These are phyloP conservation scores for Barnettozyma hawaiiensis DNA, from an alignment of 1,139 yeast species.

Conservation along the genomic window DNA sequence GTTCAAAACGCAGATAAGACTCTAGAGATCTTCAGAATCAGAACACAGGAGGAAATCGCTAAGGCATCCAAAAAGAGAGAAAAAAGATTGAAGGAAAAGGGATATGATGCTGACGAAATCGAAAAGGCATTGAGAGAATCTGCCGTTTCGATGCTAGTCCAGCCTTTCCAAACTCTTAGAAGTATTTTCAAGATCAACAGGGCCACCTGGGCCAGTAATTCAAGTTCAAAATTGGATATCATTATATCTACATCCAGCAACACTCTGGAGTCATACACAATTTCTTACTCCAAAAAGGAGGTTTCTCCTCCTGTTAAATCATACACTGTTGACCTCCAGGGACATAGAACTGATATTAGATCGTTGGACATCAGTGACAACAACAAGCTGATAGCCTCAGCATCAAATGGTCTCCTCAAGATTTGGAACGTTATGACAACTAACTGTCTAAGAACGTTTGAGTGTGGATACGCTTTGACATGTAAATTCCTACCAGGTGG, in stretches of 20 bases:
- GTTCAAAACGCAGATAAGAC: slow-evolving; percentile 77
- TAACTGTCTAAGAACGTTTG: slow-evolving; percentile 79
- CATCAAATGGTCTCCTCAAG: slow-evolving; percentile 84
- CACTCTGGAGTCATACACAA: slow-evolving; percentile 61
- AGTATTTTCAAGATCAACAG: slow-evolving; percentile 52
- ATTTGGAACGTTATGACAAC: slow-evolving; percentile 78
- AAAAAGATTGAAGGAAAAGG: slow-evolving; percentile 70
- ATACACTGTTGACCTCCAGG: slow-evolving; percentile 64
- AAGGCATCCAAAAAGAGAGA: slow-evolving; percentile 77
- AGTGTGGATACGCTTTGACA: slow-evolving; percentile 82
- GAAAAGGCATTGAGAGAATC: slow-evolving; percentile 47
- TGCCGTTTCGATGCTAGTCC: slow-evolving; percentile 52
- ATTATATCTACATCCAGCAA: slow-evolving; percentile 66
- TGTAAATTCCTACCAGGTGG: slow-evolving; percentile 90
- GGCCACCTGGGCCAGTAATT: slow-evolving; percentile 46
- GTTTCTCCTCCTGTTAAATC: slow-evolving; percentile 44
- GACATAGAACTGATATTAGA: slow-evolving; percentile 87
- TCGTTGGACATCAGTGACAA: slow-evolving; percentile 79
- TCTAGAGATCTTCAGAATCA: slow-evolving; percentile 73
- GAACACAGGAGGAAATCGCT: slow-evolving; percentile 72
- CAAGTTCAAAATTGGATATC: slow-evolving; percentile 48
- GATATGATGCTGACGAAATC: slow-evolving; percentile 60
- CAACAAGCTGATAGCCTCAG: slow-evolving; percentile 75
- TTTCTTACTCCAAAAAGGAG: slow-evolving; percentile 45
- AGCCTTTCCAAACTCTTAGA: slow-evolving; percentile 59